Evolutionary conservation across 177 flowering plant genomes (phyloP), one percentile per base, ranked within the genome.

Genomic region (Telopea speciosissima): DNA sequence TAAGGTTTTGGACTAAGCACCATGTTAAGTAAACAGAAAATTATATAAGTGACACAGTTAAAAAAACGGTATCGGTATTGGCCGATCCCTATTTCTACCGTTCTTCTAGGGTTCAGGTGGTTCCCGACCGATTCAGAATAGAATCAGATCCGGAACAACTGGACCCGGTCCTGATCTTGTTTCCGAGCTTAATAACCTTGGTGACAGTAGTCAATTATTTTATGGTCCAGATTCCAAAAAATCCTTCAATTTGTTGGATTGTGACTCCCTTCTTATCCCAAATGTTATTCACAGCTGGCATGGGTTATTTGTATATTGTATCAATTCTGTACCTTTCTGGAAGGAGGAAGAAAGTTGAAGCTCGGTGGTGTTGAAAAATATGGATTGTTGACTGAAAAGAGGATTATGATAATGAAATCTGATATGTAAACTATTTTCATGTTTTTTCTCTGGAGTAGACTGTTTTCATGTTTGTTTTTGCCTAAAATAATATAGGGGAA

Each of bases 221-320:
- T 58, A 19, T 22, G 21, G 28, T 33, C 61, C 24, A 24, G 64
- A 69, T 69, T 7, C 42, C 23, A 60, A 61, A 60, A 61, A 60
- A 59, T 60, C 64, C 49, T 68, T 56, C 23, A 36, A 13, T 60
- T 69, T 40, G 49, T 69, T 25, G 21, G 26, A 36, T 59, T 60
- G 71, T 31, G 64, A 2, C 24, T 14, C 42, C 59, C 60, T 22
- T 24, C 17, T 22, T 23, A 17, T 11, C 23, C 5, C 9, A n/a
- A 26, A 13, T 23, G 56, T 23, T n/a, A 24, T 24, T 58, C 11
- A 69, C 71, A 69, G 71, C 65, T 69, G 71, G 49, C n/a, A 24
- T 58, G 16, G 64, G 36, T 54, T 26, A 58, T 19, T 21, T 58
- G 61, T 1, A 58, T 19, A n/a, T n/a, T 58, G 23, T n/a, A 19